Evolutionary conservation across 768 basidiomycete species (phyloP), one percentile per base, ranked within the genome.

Genomic region (Pleurotus eryngii): DNA sequence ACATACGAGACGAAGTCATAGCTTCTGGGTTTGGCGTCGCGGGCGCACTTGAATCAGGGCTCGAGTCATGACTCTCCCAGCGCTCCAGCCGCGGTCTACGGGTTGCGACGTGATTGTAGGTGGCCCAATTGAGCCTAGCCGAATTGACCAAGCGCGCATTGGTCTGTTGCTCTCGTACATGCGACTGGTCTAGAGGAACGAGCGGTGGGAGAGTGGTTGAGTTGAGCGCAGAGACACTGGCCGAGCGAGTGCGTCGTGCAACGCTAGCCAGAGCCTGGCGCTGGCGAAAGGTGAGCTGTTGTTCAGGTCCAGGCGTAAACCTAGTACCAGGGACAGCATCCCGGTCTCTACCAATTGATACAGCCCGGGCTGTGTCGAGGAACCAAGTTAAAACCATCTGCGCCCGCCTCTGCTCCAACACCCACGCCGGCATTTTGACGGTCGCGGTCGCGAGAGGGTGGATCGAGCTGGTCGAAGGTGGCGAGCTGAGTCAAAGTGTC

Each of bases 131-230:
- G n/a, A 45, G 6, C 42, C 6, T 17, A 8, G n/a, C 8, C 3
- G 51, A 14, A n/a, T 22, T 14, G 11, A 9, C n/a, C 37, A 42
- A 22, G 11, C 37, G 51, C 4, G 37, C 39, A 17, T 54, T 39
- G 26, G 51, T 3, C 12, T 12, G 24, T 11, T 39, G 42, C 39
- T 54, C 51, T n/a, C 14, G 63, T 45, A 49, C 67, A 69, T 54
- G 69, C 63, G 38, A 58, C 61, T 24, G 73, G 68, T 39, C 71
- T 68, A 8, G 69, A 58, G 17, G 70, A 67, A 46, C 69, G 64
- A 38, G 65, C 57, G 27, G 72, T 65, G 15, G 72, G 70, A 51
- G 70, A 69, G 45, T 64, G 55, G 35, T 66, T 70, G 22, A 70
- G 68, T 20, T 26, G 37, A 54, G 35, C 37, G 51, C 39, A 20